Evolutionary conservation across 23 red algal species (phyloP).

Genomic region (Agarophyton chilense): DNA sequence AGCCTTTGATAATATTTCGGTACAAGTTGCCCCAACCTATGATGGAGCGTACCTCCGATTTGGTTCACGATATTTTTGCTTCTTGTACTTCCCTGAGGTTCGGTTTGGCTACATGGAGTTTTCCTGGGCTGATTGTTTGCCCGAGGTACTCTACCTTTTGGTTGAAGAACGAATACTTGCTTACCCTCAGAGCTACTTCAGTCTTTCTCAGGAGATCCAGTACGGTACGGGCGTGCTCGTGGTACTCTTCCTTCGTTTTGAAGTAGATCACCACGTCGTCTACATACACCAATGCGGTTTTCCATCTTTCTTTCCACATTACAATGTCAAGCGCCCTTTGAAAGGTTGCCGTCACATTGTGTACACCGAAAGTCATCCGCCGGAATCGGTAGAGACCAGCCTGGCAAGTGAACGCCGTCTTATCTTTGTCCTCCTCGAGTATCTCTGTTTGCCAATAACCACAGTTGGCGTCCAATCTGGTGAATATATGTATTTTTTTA

Average conservation of each 20-base stretch:
- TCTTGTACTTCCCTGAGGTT: too few relatives aligned
- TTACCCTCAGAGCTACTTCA: slow-evolving; percentile 5
- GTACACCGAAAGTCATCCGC: neutral
- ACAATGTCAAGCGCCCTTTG: slow-evolving; percentile 27
- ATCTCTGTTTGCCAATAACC: neutral
- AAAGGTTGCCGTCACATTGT: neutral
- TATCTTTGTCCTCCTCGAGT: neutral
- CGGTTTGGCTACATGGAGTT: too few relatives aligned
- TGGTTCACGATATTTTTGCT: too few relatives aligned
- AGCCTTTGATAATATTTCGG: slow-evolving; percentile 2
- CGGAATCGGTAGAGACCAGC: neutral
- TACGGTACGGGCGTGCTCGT: neutral
- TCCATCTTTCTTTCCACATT: neutral
- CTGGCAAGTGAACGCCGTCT: neutral
- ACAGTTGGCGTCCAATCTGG: neutral
- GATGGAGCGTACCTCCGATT: neutral
- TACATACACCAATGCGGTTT: slow-evolving; percentile 12
- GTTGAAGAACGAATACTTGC: slow-evolving; percentile 10
- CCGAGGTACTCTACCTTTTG: too few relatives aligned
- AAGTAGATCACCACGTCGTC: slow-evolving; percentile 45
- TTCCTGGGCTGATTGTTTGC: too few relatives aligned
- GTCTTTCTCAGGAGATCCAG: neutral
- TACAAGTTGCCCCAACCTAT: slow-evolving; percentile 27
- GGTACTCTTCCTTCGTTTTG: neutral
- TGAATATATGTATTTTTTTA: neutral